These are phyloP conservation scores for Podospora anserina DNA, from an alignment of 495 filamentous ascomycete genomes.

Conservation along the genomic window DNA sequence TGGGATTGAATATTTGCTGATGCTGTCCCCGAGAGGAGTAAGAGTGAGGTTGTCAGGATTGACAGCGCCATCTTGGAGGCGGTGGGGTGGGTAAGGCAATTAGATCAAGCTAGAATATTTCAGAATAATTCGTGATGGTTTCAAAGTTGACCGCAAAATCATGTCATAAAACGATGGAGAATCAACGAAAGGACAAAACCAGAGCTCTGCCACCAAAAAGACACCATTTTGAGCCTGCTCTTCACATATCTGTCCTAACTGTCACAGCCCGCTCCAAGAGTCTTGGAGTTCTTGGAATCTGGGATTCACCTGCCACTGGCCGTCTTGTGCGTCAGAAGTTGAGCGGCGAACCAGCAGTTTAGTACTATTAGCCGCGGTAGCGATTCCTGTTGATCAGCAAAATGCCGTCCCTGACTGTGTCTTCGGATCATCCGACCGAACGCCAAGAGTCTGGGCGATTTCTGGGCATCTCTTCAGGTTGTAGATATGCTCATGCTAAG, in stretches of 20 bases:
- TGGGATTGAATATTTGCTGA: conserved; percentile 2
- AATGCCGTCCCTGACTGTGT: background rate
- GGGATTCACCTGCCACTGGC: background rate
- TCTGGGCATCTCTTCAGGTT: background rate
- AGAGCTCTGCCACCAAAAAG: background rate
- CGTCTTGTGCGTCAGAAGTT: background rate
- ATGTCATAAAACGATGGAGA: background rate
- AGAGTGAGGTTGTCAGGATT: background rate
- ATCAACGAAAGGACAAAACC: background rate
- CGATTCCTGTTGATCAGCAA: background rate
- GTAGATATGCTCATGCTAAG: background rate
- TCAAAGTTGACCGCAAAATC: background rate
- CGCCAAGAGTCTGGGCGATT: background rate
- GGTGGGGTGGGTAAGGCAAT: background rate
- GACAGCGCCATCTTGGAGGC: background rate
- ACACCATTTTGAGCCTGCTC: background rate
- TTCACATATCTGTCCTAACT: background rate
- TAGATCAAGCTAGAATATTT: background rate
- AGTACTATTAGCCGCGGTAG: background rate
- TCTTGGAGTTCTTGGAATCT: background rate
- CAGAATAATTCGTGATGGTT: background rate
- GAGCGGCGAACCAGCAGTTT: background rate
- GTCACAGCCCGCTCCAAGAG: background rate
- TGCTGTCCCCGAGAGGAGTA: background rate
- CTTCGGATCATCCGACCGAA: background rate